Base-by-base conservation (phyloP, 495 filamentous ascomycete genomes). In the Rusavskia elegans region DNA sequence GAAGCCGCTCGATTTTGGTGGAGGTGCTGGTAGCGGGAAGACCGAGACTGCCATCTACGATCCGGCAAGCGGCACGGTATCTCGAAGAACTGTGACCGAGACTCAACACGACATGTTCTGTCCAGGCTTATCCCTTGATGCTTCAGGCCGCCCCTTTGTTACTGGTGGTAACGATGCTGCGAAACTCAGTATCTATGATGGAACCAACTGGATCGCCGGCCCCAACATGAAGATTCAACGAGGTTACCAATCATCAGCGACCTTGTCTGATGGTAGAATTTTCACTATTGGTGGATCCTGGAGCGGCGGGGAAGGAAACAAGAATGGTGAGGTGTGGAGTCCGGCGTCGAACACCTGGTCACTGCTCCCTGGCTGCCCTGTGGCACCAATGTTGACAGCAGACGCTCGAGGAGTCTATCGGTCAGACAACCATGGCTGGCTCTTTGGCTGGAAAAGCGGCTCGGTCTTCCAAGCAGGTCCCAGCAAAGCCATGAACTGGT, bases 101-200 rank as follows among this genome's bases (percentile, higher is more conserved):
- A 80, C 71, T 13, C 53, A 67, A 7, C 75, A 78, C 45, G 73
- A 78, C 55, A 81, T 83, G 76, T 83, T 82, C 57, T 82, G 79
- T 59, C 77, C 79, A 5, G 78, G 79, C 1, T 74, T 76, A 27
- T 74, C 72, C 3, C 55, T 74, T 10, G 71, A 75, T 53, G 57
- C 63, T 21, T 63, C 68, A 19, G 79, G 79, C 16, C 64, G 61
- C n/a, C 64, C 77, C 19, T 53, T 79, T 21, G 71, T 81, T 20
- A 74, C 70, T 5, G 79, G 79, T 2, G 78, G 77, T 5, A 60
- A 63, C 38, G 66, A 66, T 50, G 62, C 67, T 13, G 50, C 54
- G 0, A 64, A 67, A 36, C 74, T 70, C 10, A 77, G 72, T 53
- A 66, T 77, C 44, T 79, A 71, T 57, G 57, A 73, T 41, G 54